Evolutionary conservation across 108 stramenopile species (phyloP).

Genomic region (Schizochytrium sp.): DNA sequence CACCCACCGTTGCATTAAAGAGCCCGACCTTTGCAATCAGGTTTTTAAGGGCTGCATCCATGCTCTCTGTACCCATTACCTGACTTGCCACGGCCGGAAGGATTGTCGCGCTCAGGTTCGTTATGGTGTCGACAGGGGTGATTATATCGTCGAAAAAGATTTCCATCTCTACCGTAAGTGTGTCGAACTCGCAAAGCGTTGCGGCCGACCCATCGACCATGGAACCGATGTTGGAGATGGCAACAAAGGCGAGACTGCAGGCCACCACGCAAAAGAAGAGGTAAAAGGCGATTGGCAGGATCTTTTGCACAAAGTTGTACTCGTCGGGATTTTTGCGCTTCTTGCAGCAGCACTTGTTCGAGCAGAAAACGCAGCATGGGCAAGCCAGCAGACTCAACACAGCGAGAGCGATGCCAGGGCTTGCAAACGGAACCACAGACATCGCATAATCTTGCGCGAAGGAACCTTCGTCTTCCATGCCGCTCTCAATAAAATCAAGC

Average conservation of each 20-base stretch:
- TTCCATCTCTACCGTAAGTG: not conserved
- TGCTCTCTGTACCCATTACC: not conserved
- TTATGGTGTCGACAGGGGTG: not conserved
- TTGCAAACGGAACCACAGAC: not conserved
- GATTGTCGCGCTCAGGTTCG: not conserved
- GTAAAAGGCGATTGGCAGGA: not conserved
- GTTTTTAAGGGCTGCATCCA: not conserved
- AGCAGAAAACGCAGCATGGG: not conserved
- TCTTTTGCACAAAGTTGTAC: not conserved
- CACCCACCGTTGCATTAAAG: not conserved
- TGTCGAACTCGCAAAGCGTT: not conserved
- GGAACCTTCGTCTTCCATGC: not conserved
- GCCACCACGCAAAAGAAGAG: not conserved
- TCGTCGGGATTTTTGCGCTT: not conserved
- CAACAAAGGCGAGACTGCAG: not conserved
- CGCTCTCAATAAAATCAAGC: not conserved
- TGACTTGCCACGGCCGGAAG: not conserved
- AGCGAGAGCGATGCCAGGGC: not conserved
- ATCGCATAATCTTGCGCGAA: not conserved
- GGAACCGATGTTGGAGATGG: not conserved
- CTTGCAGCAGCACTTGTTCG: not conserved
- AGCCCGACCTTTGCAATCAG: not conserved
- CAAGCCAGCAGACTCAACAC: not conserved
- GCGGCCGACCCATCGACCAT: not conserved
- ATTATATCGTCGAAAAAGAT: not conserved